Conservation (phyloP, 2,329 filamentous ascomycete species). For the Hypoxylon sp. region DNA sequence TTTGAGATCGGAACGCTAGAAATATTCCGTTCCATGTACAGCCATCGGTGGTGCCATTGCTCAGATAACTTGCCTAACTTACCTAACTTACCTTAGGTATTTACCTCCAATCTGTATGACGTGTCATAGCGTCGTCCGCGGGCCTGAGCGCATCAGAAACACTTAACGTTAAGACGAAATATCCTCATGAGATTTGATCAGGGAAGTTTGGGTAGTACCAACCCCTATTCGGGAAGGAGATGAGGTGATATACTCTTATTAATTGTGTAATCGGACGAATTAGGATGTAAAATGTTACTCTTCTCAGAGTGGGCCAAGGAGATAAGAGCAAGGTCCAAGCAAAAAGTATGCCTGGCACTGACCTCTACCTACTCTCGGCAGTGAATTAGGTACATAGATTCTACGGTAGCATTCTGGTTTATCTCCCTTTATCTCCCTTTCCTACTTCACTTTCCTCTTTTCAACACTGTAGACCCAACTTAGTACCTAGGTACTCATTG, state of each 20-base stretch:
- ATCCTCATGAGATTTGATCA: not conserved
- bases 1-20: not conserved
- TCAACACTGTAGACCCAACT: too few relatives aligned
- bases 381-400: not conserved
- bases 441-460: too few relatives aligned
- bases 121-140: not conserved
- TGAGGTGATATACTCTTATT: slow-evolving; percentile 6
- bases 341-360: not conserved
- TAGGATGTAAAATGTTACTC: not conserved
- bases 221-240: slow-evolving; percentile 26
- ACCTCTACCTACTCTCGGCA: not conserved
- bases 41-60: slow-evolving; percentile 5
- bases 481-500: too few relatives aligned
- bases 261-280: slow-evolving; percentile 13
- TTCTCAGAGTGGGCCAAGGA: not conserved
- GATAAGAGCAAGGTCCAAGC: slow-evolving; percentile 17
- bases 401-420: too few relatives aligned
- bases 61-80: not conserved
- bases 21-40: not conserved
- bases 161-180: not conserved
- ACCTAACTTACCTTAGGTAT: not conserved
- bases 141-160: not conserved
- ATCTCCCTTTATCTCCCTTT: too few relatives aligned
- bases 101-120: not conserved
- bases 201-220: not conserved